Evolutionary conservation across 306 rosid genomes (phyloP).

Genomic region (Citrullus mucosospermus): DNA sequence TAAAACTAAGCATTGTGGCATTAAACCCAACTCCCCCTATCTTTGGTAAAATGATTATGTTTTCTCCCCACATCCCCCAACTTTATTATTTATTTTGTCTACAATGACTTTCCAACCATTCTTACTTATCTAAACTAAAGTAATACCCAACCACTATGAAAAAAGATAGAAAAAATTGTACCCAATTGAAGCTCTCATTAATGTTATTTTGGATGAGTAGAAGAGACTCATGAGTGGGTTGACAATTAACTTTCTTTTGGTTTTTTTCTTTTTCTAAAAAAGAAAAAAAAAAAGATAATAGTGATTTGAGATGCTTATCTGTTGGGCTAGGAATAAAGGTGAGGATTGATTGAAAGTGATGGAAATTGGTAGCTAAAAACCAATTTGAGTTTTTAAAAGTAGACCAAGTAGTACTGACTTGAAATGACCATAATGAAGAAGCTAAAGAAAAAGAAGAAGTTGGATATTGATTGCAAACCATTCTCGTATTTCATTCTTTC

Average conservation of each 20-base stretch:
- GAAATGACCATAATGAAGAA: background rate
- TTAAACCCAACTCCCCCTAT: background rate
- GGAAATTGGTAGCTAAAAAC: background rate
- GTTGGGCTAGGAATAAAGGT: background rate
- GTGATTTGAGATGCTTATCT: background rate
- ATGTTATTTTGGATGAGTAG: background rate
- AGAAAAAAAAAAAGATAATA: background rate
- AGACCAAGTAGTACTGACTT: background rate
- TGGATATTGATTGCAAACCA: background rate
- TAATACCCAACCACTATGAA: background rate
- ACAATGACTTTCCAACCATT: background rate
- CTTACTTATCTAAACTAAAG: background rate
- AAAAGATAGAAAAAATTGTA: background rate
- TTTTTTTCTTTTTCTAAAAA: background rate
- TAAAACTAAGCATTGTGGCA: background rate
- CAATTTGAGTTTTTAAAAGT: background rate
- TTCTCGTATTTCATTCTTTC: background rate
- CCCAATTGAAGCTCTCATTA: background rate
- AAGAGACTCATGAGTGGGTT: background rate
- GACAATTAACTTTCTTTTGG: background rate
- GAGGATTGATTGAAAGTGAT: background rate
- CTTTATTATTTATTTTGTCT: background rate
- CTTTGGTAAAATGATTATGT: constrained; percentile 3
- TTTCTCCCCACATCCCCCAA: background rate
- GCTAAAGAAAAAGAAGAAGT: background rate